phyloP scores from a whole-genome alignment of 2,329 filamentous ascomycete species.

The Alternaria brassicae region DNA sequence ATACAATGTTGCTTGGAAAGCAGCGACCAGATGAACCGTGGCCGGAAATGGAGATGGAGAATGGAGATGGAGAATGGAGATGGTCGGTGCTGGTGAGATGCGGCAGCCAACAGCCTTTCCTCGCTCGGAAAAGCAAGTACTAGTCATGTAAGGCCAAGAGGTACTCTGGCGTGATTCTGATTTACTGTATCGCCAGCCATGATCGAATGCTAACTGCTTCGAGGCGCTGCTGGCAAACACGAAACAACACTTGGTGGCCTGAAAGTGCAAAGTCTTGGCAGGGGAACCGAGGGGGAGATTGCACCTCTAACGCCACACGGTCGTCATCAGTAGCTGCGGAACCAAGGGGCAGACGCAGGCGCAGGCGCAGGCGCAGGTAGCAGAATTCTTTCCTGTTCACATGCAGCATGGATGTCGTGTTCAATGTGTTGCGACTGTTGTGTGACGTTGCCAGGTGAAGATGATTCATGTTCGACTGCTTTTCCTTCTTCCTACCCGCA shows the following conservation, averaged over 20 bases:
- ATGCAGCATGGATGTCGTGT: not conserved
- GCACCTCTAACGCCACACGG: not conserved
- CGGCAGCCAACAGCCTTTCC: not conserved
- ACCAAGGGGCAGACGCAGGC: not conserved
- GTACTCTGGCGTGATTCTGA: constrained; percentile 3
- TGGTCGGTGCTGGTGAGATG: not conserved
- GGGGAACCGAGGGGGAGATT: constrained; percentile 13
- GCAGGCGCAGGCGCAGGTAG: not conserved
- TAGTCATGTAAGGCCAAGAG: not conserved
- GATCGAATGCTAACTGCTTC: constrained; percentile 1
- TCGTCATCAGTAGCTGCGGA: not conserved
- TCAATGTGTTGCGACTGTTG: not conserved
- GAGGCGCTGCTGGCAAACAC: not conserved
- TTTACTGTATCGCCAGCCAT: not conserved
- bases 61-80: not conserved
- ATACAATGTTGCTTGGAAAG: not conserved
- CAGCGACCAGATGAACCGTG: constrained; percentile 2
- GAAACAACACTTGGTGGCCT: constrained; percentile 9
- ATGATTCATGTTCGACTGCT: not conserved
- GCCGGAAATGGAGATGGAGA: not conserved
- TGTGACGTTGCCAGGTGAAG: not conserved
- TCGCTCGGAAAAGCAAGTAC: constrained; percentile 1
- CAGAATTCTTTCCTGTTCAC: not conserved
- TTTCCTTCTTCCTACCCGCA: not conserved
- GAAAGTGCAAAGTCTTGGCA: constrained; percentile 15